Base-by-base conservation (phyloP, 768 basidiomycete genomes). In the Boletus reticulatus region DNA sequence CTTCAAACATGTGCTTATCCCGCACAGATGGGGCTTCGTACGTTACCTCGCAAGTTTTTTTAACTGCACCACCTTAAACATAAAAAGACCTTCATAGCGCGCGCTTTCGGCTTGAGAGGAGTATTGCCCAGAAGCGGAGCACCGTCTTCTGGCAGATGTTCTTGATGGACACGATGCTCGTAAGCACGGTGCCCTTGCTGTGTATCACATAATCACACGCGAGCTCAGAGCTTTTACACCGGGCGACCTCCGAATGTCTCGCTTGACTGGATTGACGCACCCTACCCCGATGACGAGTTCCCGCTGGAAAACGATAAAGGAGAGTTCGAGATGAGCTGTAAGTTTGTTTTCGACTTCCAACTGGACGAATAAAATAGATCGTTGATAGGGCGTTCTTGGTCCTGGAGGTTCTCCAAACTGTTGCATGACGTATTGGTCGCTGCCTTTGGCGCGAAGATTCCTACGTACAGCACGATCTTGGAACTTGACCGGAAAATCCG, bases 101-200 rank as follows among this genome's bases (percentile, higher is more conserved):
- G 7, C 76, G 84, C 27, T 89, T 87, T 83, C 78, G 82, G 29
- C 73, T 89, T 6, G 73, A 77, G 17, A 73, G 77, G 27, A 67
- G 71, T 20, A 67, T 74, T 39, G 66, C 73, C 17, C 73, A 83
- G 55, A 73, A 76, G 52, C 80, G 88, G 17, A 78, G 75, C 50
- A 74, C 74, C 20, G 71, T 85, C 12, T 89, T 88, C 64, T 91
- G 87, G 85, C 81, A 85, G 46, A 66, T 89, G n/a, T 88, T 85
- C 62, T 60, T 74, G 24, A 65, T 80, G 29, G 88, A 89, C 61
- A 83, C 84, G 0, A 82, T 81, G 77, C 69, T 80, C 38, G 88
- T 89, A 61, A 62, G 66, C 19, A 9, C 12, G 19, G 72, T 59
- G 31, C 4, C 17, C n/a, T 34, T 17, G 4, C 6, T 34, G 10